These are phyloP conservation scores for Gossypium raimondii DNA, from an alignment of 345 rosid genomes.

Conservation along the genomic window DNA sequence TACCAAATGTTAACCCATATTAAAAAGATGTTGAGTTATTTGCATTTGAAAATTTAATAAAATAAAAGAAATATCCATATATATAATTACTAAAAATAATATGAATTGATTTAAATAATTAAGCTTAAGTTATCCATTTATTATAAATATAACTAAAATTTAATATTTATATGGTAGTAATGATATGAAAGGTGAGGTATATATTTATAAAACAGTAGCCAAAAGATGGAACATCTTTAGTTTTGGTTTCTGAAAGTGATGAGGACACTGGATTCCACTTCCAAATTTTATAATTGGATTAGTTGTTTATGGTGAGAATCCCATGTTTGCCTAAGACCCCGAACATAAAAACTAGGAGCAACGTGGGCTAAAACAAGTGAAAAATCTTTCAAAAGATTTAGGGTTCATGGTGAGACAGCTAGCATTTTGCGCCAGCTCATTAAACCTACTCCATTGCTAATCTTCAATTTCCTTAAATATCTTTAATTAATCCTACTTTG, in stretches of 20 bases:
- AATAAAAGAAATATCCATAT: too few relatives aligned
- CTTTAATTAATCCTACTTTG: background rate
- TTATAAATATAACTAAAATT: too few relatives aligned
- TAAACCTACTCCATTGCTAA: background rate
- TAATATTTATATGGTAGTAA: too few relatives aligned
- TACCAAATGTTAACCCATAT: too few relatives aligned
- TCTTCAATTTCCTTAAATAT: background rate
- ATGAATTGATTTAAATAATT: too few relatives aligned
- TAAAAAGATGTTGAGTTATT: too few relatives aligned
- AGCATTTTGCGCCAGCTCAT: background rate
- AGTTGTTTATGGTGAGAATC: conserved; percentile 3
- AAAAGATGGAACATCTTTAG: background rate
- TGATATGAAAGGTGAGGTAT: background rate
- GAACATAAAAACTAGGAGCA: too few relatives aligned
- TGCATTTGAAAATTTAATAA: too few relatives aligned
- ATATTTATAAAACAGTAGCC: background rate
- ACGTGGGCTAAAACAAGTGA: background rate
- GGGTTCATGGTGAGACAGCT: background rate
- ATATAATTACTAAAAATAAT: too few relatives aligned
- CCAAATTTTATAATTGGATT: background rate
- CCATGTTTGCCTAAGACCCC: background rate
- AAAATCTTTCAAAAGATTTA: conserved; percentile 6
- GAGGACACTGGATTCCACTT: conserved; percentile 1
- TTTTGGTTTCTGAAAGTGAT: background rate
- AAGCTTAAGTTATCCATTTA: too few relatives aligned